Evolutionary conservation across 2,329 filamentous ascomycete genomes (phyloP), one percentile per base, ranked within the genome.

Genomic region (Cercospora brassicicola): DNA sequence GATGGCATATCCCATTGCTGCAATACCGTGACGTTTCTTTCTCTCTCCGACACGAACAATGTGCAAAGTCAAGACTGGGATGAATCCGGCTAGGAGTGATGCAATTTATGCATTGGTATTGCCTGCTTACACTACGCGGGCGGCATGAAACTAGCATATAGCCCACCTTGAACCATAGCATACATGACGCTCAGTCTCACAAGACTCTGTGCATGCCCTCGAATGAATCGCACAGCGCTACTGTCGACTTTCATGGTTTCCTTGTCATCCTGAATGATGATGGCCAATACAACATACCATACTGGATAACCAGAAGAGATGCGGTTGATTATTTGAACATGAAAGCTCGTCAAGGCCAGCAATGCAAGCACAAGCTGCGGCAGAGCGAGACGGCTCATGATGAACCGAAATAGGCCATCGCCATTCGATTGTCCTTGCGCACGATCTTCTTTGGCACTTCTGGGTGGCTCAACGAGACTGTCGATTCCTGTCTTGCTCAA

Each of bases 251-350:
- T 61, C 18, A 13, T 30, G 18, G 28, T 15, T 8, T 20, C 15
- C 10, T 11, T 13, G 26, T 39, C 33, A 15, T 57, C 11, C n/a
- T 75, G 59, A 3, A 80, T 69, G 31, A 78, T 79, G 3, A 80
- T 81, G 0, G 91, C 91, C 45, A 96, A 78, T 84, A 90, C 92
- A 84, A 91, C 90, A 77, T 97, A 95, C 93, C 93, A 97, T 18
- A 95, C 80, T 1, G 93, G 91, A 79, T 94, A 97, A 0, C 90
- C 94, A 0, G 94, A 97, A 1, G 92, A 90, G 15, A 99, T 85
- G 26, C 95, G 88, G 55, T 91, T 96, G 75, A 98, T 90, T 73
- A 99, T 96, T 80, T 99, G 95, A 28, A 97, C 91, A 77, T 99
- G 95, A 76, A 96, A 96, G 70, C 83, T 92, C 11, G 90, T 92